phyloP scores from a whole-genome alignment of 2,329 filamentous ascomycete species.

The Didymella exigua region DNA sequence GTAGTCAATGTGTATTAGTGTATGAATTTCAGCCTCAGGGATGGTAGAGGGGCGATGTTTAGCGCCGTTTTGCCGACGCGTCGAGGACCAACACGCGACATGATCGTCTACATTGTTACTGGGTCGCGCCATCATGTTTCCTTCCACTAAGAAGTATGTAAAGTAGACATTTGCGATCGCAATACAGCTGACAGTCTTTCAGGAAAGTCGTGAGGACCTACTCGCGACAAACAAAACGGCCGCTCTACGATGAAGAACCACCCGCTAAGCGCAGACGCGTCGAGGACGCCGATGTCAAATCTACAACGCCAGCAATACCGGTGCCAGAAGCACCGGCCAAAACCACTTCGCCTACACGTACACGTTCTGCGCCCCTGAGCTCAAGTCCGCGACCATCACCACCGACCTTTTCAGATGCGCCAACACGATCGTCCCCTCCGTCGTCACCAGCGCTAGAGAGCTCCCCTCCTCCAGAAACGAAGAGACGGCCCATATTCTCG shows the following conservation, averaged over 20 bases:
- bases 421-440: conserved; percentile 35
- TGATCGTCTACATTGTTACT: conserved; percentile 15
- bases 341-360: conserved; percentile 11
- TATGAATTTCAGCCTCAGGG: background rate
- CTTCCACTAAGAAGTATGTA: conserved; percentile 33
- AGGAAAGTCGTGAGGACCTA: conserved; percentile 46
- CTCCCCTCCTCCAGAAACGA: conserved; percentile 32
- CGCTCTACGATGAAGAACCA: conserved; percentile 40
- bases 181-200: conserved; percentile 18
- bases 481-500: conserved; percentile 57
- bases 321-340: background rate
- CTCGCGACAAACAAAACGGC: conserved; percentile 42
- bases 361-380: conserved; percentile 23
- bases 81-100: conserved; percentile 30
- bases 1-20: background rate
- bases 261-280: conserved; percentile 47
- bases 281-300: conserved; percentile 18
- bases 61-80: conserved; percentile 19
- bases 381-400: conserved; percentile 44
- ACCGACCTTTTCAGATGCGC: conserved; percentile 51
- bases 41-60: background rate
- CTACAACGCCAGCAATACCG: conserved; percentile 21
- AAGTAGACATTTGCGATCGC: background rate
- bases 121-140: conserved; percentile 29
- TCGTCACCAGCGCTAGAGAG: conserved; percentile 36